A percentile compares a stretch with the other conserved stretches of the same genome.
Conservation (phyloP, 176 grass and related monocot species). For the Pontederia crassipes region DNA sequence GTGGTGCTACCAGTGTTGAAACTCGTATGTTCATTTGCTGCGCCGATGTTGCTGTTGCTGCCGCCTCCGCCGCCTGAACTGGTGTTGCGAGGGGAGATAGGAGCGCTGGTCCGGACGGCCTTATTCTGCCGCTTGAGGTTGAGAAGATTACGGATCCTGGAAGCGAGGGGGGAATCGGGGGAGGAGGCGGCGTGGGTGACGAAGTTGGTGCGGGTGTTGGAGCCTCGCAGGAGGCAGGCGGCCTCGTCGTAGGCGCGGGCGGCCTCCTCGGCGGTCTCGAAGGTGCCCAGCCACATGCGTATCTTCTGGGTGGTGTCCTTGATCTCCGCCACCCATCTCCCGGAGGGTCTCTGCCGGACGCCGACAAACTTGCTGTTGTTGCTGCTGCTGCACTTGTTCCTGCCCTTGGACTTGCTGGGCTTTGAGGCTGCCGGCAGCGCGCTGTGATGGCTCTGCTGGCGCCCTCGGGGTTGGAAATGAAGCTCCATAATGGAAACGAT, state of each 20-base stretch:
- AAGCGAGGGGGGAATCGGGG: slow-evolving; percentile 48
- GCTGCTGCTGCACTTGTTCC: slow-evolving; percentile 34
- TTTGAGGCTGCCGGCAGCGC: slow-evolving; percentile 22
- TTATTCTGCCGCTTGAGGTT: slow-evolving; percentile 78
- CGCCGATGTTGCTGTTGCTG: slow-evolving; percentile 20
- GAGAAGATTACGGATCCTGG: slow-evolving; percentile 62
- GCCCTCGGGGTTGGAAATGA: slow-evolving; percentile 41
- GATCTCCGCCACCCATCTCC: slow-evolving; percentile 91
- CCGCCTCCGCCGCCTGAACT: slow-evolving; percentile 1
- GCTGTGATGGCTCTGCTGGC: slow-evolving; percentile 20
- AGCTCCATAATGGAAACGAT: slow-evolving; percentile 43
- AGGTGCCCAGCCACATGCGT: slow-evolving; percentile 92
- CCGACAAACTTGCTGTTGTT: slow-evolving; percentile 68
- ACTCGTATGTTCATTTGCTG: neutral
- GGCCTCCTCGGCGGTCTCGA: slow-evolving; percentile 59
- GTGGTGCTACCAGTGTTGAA: slow-evolving; percentile 15
- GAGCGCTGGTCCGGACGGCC: neutral
- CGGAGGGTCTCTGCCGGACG: slow-evolving; percentile 66
- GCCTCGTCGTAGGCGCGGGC: slow-evolving; percentile 67
- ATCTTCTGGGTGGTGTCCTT: slow-evolving; percentile 96
- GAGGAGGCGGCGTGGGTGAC: slow-evolving; percentile 28
- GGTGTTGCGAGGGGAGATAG: neutral
- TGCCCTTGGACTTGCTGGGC: slow-evolving; percentile 12
- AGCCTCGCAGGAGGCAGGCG: slow-evolving; percentile 74
- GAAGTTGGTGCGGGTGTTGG: slow-evolving; percentile 86